Base-by-base conservation (phyloP, 192 early-diverging fungal species). In the Dimargaris verticillata region DNA sequence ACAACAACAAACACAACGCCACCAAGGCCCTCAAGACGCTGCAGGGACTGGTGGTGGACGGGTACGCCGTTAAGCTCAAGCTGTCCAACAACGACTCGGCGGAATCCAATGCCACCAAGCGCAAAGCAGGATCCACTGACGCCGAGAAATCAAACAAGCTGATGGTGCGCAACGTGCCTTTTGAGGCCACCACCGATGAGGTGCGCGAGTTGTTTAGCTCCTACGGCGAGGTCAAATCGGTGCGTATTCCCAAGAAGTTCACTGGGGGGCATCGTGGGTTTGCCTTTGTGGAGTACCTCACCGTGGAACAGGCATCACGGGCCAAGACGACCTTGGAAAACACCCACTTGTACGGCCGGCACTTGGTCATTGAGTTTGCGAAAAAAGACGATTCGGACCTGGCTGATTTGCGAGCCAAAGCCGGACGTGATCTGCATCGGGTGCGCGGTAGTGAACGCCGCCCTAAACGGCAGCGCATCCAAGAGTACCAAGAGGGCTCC, bases 321-420 rank as follows among this genome's bases (percentile, higher is more conserved):
- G 96, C 91, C 11, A 84, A 86, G 70, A 84, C 88, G 49, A 77
- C 88, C 17, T 81, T 99, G 67, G 74, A 80, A 50, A 82, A 81
- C 63, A 99, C 92, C 44, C 96, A 99, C 78, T 84, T 99, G 77
- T 92, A 95, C 61, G 96, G 96, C 61, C 83, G 96, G 26, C 96
- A 95, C 68, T 68, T 99, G 67, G 93, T 99, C 7, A 75, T 96
- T 49, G 93, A 93, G 73, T 99, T 87, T 87, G 96, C 93, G 18
- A 80, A 91, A 63, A 83, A 85, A 25, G 89, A 89, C 41, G 42
- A 28, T 17, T 42, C 45, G 55, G 15, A 50, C 41, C 22, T 62
- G n/a, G 61, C 50, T 10, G 61, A 62, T n/a, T 33, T 62, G 29
- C 61, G 61, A 38, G 33, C 33, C 7, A 38, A 38, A 7, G 33